phyloP scores from a whole-genome alignment of 2,329 filamentous ascomycete genomes.

The Epichloe brachyelytri region DNA sequence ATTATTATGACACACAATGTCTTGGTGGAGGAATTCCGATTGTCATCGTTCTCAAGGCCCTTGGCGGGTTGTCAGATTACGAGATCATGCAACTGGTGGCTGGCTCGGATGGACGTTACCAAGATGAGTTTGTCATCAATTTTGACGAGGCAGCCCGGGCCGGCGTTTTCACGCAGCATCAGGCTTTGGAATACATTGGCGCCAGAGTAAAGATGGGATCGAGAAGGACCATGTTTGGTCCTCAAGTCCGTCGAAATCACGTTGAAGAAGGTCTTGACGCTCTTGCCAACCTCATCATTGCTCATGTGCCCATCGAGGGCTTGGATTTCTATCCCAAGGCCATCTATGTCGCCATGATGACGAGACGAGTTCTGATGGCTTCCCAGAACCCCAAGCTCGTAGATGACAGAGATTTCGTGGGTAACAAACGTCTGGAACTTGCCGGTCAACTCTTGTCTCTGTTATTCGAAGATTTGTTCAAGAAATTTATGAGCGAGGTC shows the following conservation, averaged over 20 bases:
- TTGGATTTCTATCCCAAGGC: slow-evolving; percentile 96
- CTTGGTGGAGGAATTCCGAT: slow-evolving; percentile 86
- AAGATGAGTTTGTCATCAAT: slow-evolving; percentile 90
- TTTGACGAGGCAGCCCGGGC: slow-evolving; percentile 83
- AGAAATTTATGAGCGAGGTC: slow-evolving; percentile 79
- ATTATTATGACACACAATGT: slow-evolving; percentile 89
- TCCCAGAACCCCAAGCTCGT: slow-evolving; percentile 80
- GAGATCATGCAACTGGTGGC: slow-evolving; percentile 89
- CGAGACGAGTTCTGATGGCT: slow-evolving; percentile 88
- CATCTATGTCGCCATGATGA: slow-evolving; percentile 94
- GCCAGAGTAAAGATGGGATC: slow-evolving; percentile 77
- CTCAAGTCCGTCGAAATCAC: slow-evolving; percentile 57
- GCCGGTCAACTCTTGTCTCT: slow-evolving; percentile 89
- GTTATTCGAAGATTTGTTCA: slow-evolving; percentile 95
- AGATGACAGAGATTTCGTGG: slow-evolving; percentile 94
- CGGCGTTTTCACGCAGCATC: slow-evolving; percentile 82
- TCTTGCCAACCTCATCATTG: slow-evolving; percentile 82
- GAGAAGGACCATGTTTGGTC: slow-evolving; percentile 41
- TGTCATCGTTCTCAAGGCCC: slow-evolving; percentile 80
- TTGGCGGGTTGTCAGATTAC: slow-evolving; percentile 87
- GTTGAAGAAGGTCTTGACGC: slow-evolving; percentile 89
- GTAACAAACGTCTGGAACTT: slow-evolving; percentile 90
- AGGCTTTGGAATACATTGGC: slow-evolving; percentile 88
- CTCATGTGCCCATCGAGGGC: slow-evolving; percentile 82
- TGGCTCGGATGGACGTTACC: slow-evolving; percentile 75